Evolutionary conservation across 2,329 filamentous ascomycete species (phyloP).

Genomic region (Diaporthe nobilis): DNA sequence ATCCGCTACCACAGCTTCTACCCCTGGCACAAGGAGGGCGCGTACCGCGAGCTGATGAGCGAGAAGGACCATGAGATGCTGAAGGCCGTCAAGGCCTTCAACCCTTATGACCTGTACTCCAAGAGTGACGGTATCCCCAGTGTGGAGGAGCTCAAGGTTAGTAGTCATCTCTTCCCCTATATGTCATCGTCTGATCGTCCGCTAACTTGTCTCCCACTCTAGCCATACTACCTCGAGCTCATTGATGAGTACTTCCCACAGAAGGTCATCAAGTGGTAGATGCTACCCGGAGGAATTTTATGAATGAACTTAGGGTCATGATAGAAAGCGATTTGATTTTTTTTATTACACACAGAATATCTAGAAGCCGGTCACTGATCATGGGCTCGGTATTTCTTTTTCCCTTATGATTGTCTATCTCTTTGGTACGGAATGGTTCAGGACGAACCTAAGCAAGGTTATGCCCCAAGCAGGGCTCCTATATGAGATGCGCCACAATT

Average conservation of each 20-base stretch:
- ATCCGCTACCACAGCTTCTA: slow-evolving; percentile 96
- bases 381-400: background rate
- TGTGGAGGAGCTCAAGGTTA: slow-evolving; percentile 80
- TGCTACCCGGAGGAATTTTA: background rate
- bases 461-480: background rate
- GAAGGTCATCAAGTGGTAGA: slow-evolving; percentile 78
- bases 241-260: slow-evolving; percentile 82
- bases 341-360: background rate
- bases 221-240: slow-evolving; percentile 81
- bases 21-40: slow-evolving; percentile 87
- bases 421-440: slow-evolving; percentile 20
- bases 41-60: slow-evolving; percentile 87
- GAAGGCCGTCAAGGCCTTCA: slow-evolving; percentile 86
- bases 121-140: slow-evolving; percentile 88
- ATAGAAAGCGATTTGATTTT: slow-evolving; percentile 35
- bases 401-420: background rate
- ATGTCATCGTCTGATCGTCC: background rate
- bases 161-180: slow-evolving; percentile 42
- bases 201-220: slow-evolving; percentile 22
- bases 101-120: slow-evolving; percentile 92
- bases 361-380: background rate
- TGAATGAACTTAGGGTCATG: slow-evolving; percentile 15
- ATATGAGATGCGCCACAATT: background rate
- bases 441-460: background rate
- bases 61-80: slow-evolving; percentile 85